Base-by-base conservation (phyloP, 768 basidiomycete species). In the Mycena metata region DNA sequence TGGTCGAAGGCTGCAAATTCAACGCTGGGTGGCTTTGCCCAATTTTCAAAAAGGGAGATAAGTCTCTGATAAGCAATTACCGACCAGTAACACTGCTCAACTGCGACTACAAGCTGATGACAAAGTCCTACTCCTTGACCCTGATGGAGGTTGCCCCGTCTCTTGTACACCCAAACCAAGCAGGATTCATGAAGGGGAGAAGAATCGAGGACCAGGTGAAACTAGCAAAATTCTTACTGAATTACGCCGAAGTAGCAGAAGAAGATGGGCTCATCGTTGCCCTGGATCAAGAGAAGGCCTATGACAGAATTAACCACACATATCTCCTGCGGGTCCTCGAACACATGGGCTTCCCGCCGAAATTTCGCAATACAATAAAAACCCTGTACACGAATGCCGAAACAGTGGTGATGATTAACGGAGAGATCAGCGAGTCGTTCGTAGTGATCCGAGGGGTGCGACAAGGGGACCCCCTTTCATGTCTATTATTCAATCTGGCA, bases 181-280 rank as follows among this genome's bases (percentile, higher is more conserved):
- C 60, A 6, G 50, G 50, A n/a, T 62, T 62, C n/a, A 62, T 62
- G 60, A 62, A 52, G 42, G 60, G 60, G 2, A 30, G 60, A 26
- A 62, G 43, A 33, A 62, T 62, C 24, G 60, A 62, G 16, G 50
- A 62, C 17, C 60, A 62, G 19, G 49, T 64, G 69, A 78, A 30
- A 45, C 82, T 16, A 57, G 79, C 45, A 19, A 64, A 45, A 69
- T 79, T 17, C 77, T 81, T 69, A 71, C 81, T 39, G 76, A 77
- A 26, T 61, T 66, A 0, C 2, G 71, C 58, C 0, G 61, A 72
- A n/a, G 2, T 42, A 3, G 45, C 41, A 26, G 66, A 73, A 43
- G 62, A 60, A 30, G 33, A 77, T 3, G 60, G 76, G 0, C n/a
- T 54, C 2, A 23, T 47, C 4, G 46, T 47, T 5, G 46, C 46